Conservation (phyloP, 768 basidiomycete genomes). For the Mycena chlorophos region DNA sequence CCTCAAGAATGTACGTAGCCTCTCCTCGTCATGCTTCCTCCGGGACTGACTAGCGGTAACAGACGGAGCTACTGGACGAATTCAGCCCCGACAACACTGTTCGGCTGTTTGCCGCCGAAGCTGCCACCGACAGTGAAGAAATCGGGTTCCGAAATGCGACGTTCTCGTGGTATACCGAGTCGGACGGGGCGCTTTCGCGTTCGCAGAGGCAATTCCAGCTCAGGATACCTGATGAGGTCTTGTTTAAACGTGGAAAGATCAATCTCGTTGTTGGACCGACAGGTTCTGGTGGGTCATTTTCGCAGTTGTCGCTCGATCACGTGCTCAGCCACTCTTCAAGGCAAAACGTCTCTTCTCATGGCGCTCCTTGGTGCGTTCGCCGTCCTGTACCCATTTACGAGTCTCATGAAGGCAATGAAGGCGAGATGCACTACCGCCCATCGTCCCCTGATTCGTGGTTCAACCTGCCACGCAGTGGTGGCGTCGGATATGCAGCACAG, state of each 20-base stretch:
- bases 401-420: conserved; percentile 22
- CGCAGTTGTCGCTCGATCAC: conserved; percentile 21
- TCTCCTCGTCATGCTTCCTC: background rate
- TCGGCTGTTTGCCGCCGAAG: conserved; percentile 3
- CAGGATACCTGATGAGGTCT: conserved; percentile 46
- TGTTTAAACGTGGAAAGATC: conserved; percentile 51
- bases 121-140: conserved; percentile 20
- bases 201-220: conserved; percentile 50
- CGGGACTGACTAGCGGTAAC: background rate
- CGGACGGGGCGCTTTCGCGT: conserved; percentile 29
- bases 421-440: conserved; percentile 68
- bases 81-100: conserved; percentile 30
- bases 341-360: conserved; percentile 68
- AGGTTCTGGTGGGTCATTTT: conserved; percentile 28
- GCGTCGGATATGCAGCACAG: conserved; percentile 80
- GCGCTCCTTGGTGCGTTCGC: conserved; percentile 46
- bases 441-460: conserved; percentile 58
- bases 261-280: conserved; percentile 65
- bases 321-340: conserved; percentile 21
- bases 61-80: conserved; percentile 49
- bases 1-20: conserved; percentile 33
- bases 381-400: conserved; percentile 1
- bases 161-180: conserved; percentile 54
- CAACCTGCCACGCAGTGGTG: conserved; percentile 64
- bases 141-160: conserved; percentile 55